Evolutionary conservation across 352 stramenopile genomes (phyloP), one percentile per base, ranked within the genome.

Genomic region (Pseudoperonospora humuli): DNA sequence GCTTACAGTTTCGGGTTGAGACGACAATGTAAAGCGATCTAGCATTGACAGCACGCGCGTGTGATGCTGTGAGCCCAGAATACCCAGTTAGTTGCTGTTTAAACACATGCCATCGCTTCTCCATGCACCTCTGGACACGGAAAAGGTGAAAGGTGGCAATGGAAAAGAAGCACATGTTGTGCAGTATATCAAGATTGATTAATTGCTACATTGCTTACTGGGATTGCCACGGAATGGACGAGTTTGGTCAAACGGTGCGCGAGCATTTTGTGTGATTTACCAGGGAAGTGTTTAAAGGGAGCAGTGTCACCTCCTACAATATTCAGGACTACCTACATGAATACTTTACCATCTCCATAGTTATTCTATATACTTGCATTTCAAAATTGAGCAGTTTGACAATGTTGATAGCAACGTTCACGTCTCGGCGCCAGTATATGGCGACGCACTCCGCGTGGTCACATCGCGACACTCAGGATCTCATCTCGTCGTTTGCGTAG

Each of bases 21-120:
- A 15, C 3, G 41, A 57, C 36, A 36, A 55, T 19, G 39, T 64
- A 42, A 61, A 63, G 42, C 50, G 57, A 9, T 68, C 35, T 28
- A 55, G 21, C 39, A 64, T 13, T 20, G 50, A 57, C 33, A 59
- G 45, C 0, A 41, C 32, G 6, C 44, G 56, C 18, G 38, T 23
- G 5, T 57, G 51, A 36, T 52, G 49, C 59, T 50, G 23, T 28
- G 2, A 17, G 17, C 39, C 1, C 10, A 7, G 14, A 4, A 32
- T 13, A n/a, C 10, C 3, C 5, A 27, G 33, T 60, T 49, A 49
- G 50, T 59, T 31, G 10, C 9, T 39, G 32, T 32, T 20, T 18
- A 39, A 37, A n/a, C 39, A 25, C 31, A 37, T 6, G 37, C 13
- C 21, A 34, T 34, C 7, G 31, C 18, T 19, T 41, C 23, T 13